Conservation (phyloP, 1,139 yeast species). For the Schwanniomyces etchellsii region DNA sequence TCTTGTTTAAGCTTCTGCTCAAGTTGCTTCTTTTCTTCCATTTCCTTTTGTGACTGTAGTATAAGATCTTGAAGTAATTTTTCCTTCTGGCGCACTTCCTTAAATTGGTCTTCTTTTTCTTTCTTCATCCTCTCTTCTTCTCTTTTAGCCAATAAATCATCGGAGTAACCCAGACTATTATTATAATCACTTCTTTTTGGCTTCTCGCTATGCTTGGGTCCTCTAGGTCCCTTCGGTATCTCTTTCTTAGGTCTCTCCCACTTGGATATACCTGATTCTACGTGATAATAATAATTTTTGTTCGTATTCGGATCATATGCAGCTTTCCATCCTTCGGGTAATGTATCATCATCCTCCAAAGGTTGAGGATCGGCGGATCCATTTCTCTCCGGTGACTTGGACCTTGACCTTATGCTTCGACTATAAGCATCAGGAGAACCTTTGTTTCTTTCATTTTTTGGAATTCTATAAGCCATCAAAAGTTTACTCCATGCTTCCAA, state of each 20-base stretch:
- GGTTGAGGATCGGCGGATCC: slow-evolving; percentile 6
- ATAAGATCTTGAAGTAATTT: slow-evolving; percentile 33
- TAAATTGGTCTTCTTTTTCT: slow-evolving; percentile 28
- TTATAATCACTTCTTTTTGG: slow-evolving; percentile 1
- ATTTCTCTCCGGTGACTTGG: slow-evolving; percentile 11
- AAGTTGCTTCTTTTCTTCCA: slow-evolving; percentile 13
- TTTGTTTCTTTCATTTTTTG: slow-evolving; percentile 30
- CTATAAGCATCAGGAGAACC: slow-evolving; percentile 11
- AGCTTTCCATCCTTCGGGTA: slow-evolving; percentile 53
- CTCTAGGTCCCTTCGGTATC: slow-evolving; percentile 10
- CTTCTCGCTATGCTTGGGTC: slow-evolving; percentile 5
- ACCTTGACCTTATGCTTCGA: slow-evolving; percentile 16
- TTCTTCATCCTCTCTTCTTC: slow-evolving; percentile 31
- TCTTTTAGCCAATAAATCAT: slow-evolving; percentile 19
- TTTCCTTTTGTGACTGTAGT: slow-evolving; percentile 27
- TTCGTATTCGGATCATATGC: slow-evolving; percentile 39
- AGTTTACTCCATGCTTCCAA: slow-evolving; percentile 67
- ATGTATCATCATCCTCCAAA: slow-evolving; percentile 19
- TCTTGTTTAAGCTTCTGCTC: slow-evolving; percentile 10
- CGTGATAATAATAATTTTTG: slow-evolving; percentile 50
- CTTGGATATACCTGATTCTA: slow-evolving; percentile 37
- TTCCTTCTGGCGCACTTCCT: slow-evolving; percentile 27
- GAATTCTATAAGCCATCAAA: slow-evolving; percentile 81
- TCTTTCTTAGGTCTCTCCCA: slow-evolving; percentile 54
- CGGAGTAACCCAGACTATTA: slow-evolving; percentile 7